Evolutionary conservation across 2,329 filamentous ascomycete genomes (phyloP).

Genomic region (Fusarium heterosporum): DNA sequence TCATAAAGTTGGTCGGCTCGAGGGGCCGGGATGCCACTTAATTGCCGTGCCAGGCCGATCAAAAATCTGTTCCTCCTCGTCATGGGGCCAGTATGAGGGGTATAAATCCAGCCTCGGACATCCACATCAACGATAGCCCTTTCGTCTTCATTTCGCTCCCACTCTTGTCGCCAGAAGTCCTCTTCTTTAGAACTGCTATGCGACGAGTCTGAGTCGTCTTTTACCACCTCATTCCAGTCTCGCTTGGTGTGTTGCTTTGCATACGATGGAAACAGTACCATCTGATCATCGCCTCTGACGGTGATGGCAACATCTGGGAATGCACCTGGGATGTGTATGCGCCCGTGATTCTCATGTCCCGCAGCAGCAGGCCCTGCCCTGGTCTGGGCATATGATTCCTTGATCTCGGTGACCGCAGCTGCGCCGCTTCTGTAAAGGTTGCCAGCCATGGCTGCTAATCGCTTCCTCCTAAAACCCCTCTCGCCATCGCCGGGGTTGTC

Average conservation of each 20-base stretch:
- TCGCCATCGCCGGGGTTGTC: slow-evolving; percentile 57
- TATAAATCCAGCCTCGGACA: slow-evolving; percentile 94
- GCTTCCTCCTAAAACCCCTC: slow-evolving; percentile 79
- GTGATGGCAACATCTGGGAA: slow-evolving; percentile 89
- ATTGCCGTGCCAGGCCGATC: slow-evolving; percentile 84
- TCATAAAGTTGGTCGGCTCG: slow-evolving; percentile 53
- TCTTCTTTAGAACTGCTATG: slow-evolving; percentile 66
- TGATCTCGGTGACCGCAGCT: slow-evolving; percentile 68
- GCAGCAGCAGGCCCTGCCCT: slow-evolving; percentile 52
- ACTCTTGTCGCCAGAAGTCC: slow-evolving; percentile 82
- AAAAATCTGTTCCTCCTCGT: slow-evolving; percentile 87
- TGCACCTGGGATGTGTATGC: slow-evolving; percentile 72
- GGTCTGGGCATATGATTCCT: slow-evolving; percentile 69
- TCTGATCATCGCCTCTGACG: slow-evolving; percentile 84
- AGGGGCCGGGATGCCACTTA: slow-evolving; percentile 86
- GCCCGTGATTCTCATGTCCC: slow-evolving; percentile 47
- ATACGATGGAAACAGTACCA: slow-evolving; percentile 96
- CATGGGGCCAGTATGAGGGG: slow-evolving; percentile 85
- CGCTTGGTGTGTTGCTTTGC: slow-evolving; percentile 76
- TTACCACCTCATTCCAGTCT: slow-evolving; percentile 50
- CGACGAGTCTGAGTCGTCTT: slow-evolving; percentile 48
- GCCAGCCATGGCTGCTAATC: slow-evolving; percentile 74
- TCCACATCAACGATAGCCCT: slow-evolving; percentile 93
- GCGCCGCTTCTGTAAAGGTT: slow-evolving; percentile 68
- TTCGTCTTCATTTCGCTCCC: slow-evolving; percentile 83